Conservation (phyloP, 495 filamentous ascomycete species). For the Annulohypoxylon bovei region DNA sequence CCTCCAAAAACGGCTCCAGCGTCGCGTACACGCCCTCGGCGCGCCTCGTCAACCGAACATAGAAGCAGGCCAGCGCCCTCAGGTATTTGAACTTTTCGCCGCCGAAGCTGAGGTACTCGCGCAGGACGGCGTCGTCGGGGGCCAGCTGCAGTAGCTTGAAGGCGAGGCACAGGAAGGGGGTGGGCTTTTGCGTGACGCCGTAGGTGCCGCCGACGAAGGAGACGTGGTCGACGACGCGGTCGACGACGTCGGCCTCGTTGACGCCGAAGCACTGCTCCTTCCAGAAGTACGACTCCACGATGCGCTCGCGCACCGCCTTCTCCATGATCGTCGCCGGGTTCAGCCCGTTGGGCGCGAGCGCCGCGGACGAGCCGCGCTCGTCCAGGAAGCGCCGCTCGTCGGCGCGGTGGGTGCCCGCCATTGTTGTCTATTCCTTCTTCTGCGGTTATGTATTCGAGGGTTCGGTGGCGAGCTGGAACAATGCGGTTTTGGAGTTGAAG, state of each 20-base stretch:
- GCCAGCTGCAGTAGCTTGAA: slow-evolving; percentile 94
- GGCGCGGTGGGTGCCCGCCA: slow-evolving; percentile 66
- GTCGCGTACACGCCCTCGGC: slow-evolving; percentile 81
- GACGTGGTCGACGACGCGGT: slow-evolving; percentile 86
- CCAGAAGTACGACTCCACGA: slow-evolving; percentile 95
- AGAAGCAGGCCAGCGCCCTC: slow-evolving; percentile 87
- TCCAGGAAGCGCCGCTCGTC: slow-evolving; percentile 81
- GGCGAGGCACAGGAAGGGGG: slow-evolving; percentile 91
- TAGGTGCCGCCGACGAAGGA: slow-evolving; percentile 86
- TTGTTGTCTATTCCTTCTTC: neutral
- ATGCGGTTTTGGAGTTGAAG: too few relatives aligned
- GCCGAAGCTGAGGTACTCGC: slow-evolving; percentile 77
- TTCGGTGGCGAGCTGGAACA: too few relatives aligned
- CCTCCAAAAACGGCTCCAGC: slow-evolving; percentile 84
- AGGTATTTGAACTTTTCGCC: slow-evolving; percentile 90
- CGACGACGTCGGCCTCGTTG: slow-evolving; percentile 85
- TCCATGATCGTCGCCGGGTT: slow-evolving; percentile 92
- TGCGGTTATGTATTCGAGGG: too few relatives aligned
- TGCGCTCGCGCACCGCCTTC: slow-evolving; percentile 91
- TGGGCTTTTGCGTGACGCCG: slow-evolving; percentile 81
- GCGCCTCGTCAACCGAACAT: slow-evolving; percentile 87
- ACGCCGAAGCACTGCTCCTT: slow-evolving; percentile 98
- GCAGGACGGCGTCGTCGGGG: slow-evolving; percentile 79
- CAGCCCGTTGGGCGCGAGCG: slow-evolving; percentile 71
- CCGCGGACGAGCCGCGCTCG: slow-evolving; percentile 68